phyloP scores from a whole-genome alignment of 495 filamentous ascomycete species.

The Cryomyces minteri region DNA sequence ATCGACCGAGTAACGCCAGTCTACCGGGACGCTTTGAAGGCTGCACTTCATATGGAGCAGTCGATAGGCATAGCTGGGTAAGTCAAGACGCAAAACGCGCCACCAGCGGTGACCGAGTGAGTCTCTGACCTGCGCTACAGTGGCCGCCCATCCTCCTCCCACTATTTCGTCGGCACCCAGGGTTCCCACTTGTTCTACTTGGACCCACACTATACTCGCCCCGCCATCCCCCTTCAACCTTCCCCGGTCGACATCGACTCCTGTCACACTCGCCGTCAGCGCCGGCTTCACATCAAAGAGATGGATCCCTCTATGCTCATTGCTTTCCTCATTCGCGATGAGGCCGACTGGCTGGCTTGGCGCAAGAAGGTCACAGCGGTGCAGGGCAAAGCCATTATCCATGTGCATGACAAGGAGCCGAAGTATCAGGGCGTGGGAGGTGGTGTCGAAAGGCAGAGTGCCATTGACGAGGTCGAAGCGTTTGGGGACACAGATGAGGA shows the following conservation, averaged over 20 bases:
- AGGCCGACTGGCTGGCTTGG: constrained; percentile 75
- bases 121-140: constrained; percentile 22
- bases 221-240: constrained; percentile 38
- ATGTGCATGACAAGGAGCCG: constrained; percentile 52
- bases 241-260: constrained; percentile 55
- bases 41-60: constrained; percentile 64
- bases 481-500: constrained; percentile 52
- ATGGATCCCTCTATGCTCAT: constrained; percentile 99
- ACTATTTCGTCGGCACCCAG: constrained; percentile 93
- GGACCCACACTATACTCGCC: constrained; percentile 73
- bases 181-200: constrained; percentile 80
- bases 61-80: constrained; percentile 94
- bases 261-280: constrained; percentile 73
- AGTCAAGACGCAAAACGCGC: constrained; percentile 12
- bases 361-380: constrained; percentile 44
- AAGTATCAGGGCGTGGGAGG: constrained; percentile 27
- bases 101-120: not conserved
- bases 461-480: constrained; percentile 79
- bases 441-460: constrained; percentile 38
- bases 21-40: constrained; percentile 79
- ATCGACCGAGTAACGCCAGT: constrained; percentile 85
- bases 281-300: constrained; percentile 67
- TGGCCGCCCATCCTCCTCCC: constrained; percentile 82
- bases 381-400: constrained; percentile 68
- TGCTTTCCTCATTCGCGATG: constrained; percentile 74